A percentile compares a stretch with the other conserved stretches of the same genome.
Conservation (phyloP, 75 land plant genomes). For the Chamaecyparis obtusa region DNA sequence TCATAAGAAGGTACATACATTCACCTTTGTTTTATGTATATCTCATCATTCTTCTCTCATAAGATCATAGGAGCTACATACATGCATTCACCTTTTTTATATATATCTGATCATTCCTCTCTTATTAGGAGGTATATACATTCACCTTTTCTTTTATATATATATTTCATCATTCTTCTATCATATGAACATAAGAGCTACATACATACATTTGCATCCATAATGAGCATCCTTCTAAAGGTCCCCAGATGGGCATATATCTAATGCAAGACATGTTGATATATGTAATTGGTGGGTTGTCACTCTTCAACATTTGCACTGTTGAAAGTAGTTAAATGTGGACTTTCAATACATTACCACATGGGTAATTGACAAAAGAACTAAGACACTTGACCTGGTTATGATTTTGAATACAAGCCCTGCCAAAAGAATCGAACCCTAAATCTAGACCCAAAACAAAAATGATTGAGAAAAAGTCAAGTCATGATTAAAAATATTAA, state of each 20-base stretch:
- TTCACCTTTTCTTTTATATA: neutral
- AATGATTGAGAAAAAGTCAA: neutral
- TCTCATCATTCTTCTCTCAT: too few species aligned
- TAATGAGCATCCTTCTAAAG: neutral
- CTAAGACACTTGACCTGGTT: neutral
- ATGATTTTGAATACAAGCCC: neutral
- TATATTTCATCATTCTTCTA: neutral
- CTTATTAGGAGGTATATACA: too few species aligned
- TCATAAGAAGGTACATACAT: too few species aligned
- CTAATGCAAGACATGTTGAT: neutral
- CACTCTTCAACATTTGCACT: neutral
- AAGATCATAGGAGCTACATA: too few species aligned
- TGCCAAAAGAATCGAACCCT: neutral
- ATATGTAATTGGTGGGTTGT: neutral
- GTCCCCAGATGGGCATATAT: neutral
- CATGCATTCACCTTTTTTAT: too few species aligned
- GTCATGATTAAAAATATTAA: neutral
- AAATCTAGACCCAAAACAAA: neutral
- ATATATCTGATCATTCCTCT: too few species aligned
- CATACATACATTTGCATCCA: neutral
- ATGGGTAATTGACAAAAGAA: neutral
- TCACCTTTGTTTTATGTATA: too few species aligned
- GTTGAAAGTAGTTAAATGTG: neutral
- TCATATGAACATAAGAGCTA: too few species aligned
- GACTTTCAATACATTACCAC: neutral